Evolutionary conservation across 176 grass and related monocot genomes (phyloP).

Genomic region (Oryza coarctata): DNA sequence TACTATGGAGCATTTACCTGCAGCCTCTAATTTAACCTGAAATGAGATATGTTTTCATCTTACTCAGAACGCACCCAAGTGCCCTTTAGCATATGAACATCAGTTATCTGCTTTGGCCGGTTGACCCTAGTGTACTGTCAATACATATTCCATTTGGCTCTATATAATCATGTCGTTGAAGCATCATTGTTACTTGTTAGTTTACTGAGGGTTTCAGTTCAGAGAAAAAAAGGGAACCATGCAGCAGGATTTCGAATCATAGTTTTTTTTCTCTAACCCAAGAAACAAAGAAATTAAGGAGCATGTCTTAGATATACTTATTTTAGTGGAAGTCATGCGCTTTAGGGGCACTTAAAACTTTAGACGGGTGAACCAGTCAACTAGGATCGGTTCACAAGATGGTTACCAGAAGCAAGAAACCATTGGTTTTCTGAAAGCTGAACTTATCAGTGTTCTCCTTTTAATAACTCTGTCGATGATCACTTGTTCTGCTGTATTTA

Average conservation of each 20-base stretch:
- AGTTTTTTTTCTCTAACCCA: not conserved
- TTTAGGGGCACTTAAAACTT: not conserved
- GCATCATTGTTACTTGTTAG: not conserved
- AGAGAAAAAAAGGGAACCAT: not conserved
- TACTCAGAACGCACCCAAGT: no score
- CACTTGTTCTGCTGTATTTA: slow-evolving; percentile 43
- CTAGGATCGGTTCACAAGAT: not conserved
- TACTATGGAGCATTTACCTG: slow-evolving; percentile 1
- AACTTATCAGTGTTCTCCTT: not conserved
- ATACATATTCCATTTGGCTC: slow-evolving; percentile 5
- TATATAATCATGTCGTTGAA: not conserved
- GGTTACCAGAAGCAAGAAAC: not conserved
- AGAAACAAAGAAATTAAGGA: not conserved
- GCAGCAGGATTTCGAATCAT: not conserved
- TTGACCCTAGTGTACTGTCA: slow-evolving; percentile 4
- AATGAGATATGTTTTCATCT: not conserved
- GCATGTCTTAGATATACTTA: not conserved
- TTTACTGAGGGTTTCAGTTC: not conserved
- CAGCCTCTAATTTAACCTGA: not conserved
- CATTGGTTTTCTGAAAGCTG: not conserved
- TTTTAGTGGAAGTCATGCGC: not conserved
- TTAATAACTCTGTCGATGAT: not conserved
- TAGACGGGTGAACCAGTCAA: not conserved
- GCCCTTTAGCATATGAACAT: not conserved
- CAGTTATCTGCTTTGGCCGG: not conserved